A percentile compares a stretch with the other conserved stretches of the same genome.
Evolutionary conservation across 176 grass and related monocot species (phyloP).

Genomic region (Thalia dealbata): DNA sequence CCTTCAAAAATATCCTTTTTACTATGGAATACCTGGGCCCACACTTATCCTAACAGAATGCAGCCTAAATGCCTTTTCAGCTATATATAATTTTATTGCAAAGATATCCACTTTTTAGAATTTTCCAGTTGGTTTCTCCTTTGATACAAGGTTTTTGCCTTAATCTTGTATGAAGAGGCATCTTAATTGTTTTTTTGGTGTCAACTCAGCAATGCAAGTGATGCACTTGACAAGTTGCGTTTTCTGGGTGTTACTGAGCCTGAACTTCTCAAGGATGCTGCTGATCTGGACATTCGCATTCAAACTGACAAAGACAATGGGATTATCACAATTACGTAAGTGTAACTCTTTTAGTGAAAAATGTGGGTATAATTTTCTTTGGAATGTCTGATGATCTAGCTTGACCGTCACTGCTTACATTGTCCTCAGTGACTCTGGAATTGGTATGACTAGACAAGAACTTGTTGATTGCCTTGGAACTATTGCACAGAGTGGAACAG

Average conservation of each 20-base stretch:
- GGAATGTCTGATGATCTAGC: not conserved
- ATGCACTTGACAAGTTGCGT: constrained; percentile 93
- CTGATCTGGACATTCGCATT: constrained; percentile 78
- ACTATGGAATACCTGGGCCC: no score
- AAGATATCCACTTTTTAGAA: no score
- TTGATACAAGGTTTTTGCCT: no score
- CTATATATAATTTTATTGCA: no score
- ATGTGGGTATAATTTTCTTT: not conserved
- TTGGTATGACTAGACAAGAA: constrained; percentile 95
- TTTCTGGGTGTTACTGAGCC: constrained; percentile 89
- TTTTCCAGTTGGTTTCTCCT: no score
- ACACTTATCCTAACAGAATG: no score
- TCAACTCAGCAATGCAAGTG: constrained; percentile 72
- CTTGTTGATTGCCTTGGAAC: constrained; percentile 88
- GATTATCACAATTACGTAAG: constrained; percentile 83
- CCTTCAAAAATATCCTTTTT: no score
- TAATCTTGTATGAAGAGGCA: not conserved
- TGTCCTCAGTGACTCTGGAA: constrained; percentile 73
- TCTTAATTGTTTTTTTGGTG: constrained; percentile 5
- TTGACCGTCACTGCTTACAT: not conserved
- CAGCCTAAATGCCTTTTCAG: no score
- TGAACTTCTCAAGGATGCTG: constrained; percentile 76
- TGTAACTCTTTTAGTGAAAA: not conserved
- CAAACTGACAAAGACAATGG: constrained; percentile 86
- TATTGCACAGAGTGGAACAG: constrained; percentile 94